phyloP scores from a whole-genome alignment of 371 early-diverging fungal genomes.

The Actinomortierella ambigua region DNA sequence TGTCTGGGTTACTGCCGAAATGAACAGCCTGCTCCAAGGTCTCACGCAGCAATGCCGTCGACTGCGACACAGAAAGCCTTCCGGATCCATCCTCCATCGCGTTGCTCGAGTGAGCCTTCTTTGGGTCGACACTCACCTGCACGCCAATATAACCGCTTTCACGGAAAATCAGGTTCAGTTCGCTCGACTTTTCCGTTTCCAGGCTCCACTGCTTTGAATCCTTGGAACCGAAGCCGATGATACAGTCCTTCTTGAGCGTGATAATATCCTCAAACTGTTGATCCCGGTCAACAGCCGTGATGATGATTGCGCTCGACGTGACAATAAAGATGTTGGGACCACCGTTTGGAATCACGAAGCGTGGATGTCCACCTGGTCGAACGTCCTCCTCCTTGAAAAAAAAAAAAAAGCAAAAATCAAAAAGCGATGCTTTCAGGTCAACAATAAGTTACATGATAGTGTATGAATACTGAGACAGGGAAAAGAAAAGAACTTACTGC shows the following conservation, averaged over 20 bases:
- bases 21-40: constrained; percentile 44
- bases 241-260: constrained; percentile 31
- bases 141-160: no score
- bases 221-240: constrained; percentile 34
- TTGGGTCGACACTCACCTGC: no score
- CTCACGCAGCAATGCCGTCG: constrained; percentile 26
- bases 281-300: constrained; percentile 18
- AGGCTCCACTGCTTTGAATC: constrained; percentile 38
- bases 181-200: constrained; percentile 6
- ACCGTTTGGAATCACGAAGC: constrained; percentile 32
- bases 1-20: constrained; percentile 27
- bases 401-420: neutral
- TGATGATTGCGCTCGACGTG: constrained; percentile 30
- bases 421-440: neutral
- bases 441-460: neutral
- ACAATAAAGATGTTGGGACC: constrained; percentile 37
- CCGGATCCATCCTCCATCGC: no score
- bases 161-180: no score
- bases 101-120: no score
- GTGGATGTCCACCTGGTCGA: constrained; percentile 34
- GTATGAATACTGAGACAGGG: neutral
- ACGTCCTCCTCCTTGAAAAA: constrained; percentile 28
- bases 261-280: constrained; percentile 35
- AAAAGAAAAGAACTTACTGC: constrained; percentile 20
- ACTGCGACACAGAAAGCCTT: neutral